phyloP scores from a whole-genome alignment of 768 basidiomycete species.

The Suillus ampliporus region DNA sequence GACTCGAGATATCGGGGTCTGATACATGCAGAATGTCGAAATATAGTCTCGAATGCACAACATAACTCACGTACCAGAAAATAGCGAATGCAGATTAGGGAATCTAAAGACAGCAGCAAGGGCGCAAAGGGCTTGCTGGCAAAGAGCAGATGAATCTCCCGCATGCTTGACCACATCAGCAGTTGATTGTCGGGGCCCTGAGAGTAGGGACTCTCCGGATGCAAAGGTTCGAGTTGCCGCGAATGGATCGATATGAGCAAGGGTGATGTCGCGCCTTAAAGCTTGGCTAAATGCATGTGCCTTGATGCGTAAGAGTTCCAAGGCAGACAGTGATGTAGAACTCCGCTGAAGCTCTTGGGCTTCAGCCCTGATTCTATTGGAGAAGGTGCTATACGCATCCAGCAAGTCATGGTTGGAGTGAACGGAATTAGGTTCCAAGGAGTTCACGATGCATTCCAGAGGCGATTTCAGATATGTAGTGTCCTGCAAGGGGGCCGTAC shows the following conservation, averaged over 20 bases:
- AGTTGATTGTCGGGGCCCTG: slow-evolving; percentile 22
- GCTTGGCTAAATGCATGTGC: slow-evolving; percentile 44
- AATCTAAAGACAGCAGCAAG: slow-evolving; percentile 58
- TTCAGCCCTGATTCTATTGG: slow-evolving; percentile 45
- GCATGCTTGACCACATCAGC: slow-evolving; percentile 47
- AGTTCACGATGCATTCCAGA: slow-evolving; percentile 52
- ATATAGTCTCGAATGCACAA: slow-evolving; percentile 4
- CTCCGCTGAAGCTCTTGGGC: slow-evolving; percentile 11
- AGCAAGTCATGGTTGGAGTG: slow-evolving; percentile 59
- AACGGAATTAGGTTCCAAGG: slow-evolving; percentile 43
- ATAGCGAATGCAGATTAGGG: slow-evolving; percentile 47
- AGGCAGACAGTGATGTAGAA: slow-evolving; percentile 21
- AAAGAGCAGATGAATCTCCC: slow-evolving; percentile 50
- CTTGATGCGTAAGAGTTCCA: slow-evolving; percentile 39
- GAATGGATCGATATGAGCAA: slow-evolving; percentile 45
- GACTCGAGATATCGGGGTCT: slow-evolving; percentile 50
- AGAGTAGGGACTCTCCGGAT: slow-evolving; percentile 12
- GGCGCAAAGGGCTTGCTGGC: slow-evolving; percentile 57
- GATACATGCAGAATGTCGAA: slow-evolving; percentile 7
- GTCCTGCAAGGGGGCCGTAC: slow-evolving; percentile 20
- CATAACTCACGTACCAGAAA: slow-evolving; percentile 50
- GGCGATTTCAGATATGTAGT: slow-evolving; percentile 44
- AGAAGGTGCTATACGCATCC: slow-evolving; percentile 65
- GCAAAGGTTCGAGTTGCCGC: slow-evolving; percentile 17
- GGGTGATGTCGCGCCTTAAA: slow-evolving; percentile 57